A percentile compares a stretch with the other conserved stretches of the same genome.
phyloP scores from a whole-genome alignment of 768 basidiomycete genomes.

The Crassisporium funariophilum region DNA sequence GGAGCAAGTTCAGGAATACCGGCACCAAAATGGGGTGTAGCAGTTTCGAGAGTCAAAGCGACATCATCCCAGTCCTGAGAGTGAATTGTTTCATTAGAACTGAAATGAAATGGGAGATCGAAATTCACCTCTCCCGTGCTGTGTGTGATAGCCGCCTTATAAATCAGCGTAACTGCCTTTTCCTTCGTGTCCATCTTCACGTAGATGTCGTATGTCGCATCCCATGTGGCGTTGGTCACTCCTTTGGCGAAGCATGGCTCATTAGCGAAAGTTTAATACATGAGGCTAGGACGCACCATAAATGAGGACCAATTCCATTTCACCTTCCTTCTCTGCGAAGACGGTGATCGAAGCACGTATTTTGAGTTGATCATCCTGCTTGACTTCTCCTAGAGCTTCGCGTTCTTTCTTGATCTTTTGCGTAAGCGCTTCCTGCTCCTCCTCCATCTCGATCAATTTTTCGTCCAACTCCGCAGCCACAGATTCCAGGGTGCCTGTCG shows the following conservation, averaged over 20 bases:
- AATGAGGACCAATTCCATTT: conserved; percentile 32
- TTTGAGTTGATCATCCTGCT: conserved; percentile 12
- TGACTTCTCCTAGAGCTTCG: conserved; percentile 7
- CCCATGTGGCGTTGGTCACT: conserved; percentile 31
- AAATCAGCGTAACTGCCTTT: conserved; percentile 32
- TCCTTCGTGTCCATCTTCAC: conserved; percentile 32
- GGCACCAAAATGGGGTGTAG: conserved; percentile 37
- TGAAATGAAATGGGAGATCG: not conserved
- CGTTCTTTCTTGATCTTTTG: conserved; percentile 22
- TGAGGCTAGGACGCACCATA: conserved; percentile 26
- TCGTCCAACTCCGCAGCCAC: conserved; percentile 29
- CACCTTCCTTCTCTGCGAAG: conserved; percentile 25
- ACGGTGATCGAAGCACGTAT: conserved; percentile 26
- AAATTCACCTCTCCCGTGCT: conserved; percentile 37
- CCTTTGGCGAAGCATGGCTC: conserved; percentile 2
- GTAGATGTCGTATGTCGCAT: conserved; percentile 39
- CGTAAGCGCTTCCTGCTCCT: conserved; percentile 17
- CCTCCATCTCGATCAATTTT: conserved; percentile 21
- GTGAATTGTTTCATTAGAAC: not conserved
- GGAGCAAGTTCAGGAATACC: conserved; percentile 31
- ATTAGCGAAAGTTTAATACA: not conserved
- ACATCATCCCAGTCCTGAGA: conserved; percentile 35
- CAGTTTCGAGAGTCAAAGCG: conserved; percentile 34
- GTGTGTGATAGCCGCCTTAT: conserved; percentile 37
- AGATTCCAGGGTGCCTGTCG: conserved; percentile 24